Evolutionary conservation across 495 filamentous ascomycete species (phyloP).

Genomic region (Talaromyces borbonicus): DNA sequence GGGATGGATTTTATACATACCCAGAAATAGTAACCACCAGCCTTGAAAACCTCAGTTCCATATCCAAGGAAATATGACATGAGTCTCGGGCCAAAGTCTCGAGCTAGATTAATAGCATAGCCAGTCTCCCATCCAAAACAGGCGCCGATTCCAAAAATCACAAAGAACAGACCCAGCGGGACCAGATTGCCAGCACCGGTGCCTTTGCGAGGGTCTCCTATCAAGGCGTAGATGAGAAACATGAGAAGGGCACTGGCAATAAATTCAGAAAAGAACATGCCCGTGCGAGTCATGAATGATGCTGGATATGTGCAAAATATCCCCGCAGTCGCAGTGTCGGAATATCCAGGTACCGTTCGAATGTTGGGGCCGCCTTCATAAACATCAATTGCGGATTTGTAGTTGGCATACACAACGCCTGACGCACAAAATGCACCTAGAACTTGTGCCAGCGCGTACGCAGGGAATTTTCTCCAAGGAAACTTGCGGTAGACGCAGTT

Average conservation of each 20-base stretch:
- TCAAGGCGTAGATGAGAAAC: conserved; percentile 59
- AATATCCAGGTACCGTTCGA: conserved; percentile 48
- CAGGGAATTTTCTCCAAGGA: conserved; percentile 49
- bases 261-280: conserved; percentile 56
- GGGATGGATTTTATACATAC: conserved; percentile 20
- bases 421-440: conserved; percentile 47
- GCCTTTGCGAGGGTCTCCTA: conserved; percentile 51
- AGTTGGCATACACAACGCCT: conserved; percentile 47
- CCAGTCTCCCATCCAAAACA: conserved; percentile 64
- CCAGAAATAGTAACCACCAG: conserved; percentile 57
- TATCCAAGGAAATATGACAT: conserved; percentile 54
- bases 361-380: conserved; percentile 45
- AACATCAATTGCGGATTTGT: conserved; percentile 42
- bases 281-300: conserved; percentile 47
- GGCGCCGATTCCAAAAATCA: conserved; percentile 55
- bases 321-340: conserved; percentile 46
- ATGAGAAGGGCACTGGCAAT: conserved; percentile 50
- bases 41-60: conserved; percentile 52
- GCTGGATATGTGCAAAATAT: conserved; percentile 61
- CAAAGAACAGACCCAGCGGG: conserved; percentile 51
- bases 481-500: conserved; percentile 52
- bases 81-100: conserved; percentile 59
- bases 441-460: conserved; percentile 44
- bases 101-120: conserved; percentile 57
- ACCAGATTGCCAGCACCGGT: conserved; percentile 36